A percentile compares a stretch with the other conserved stretches of the same genome.
Conservation (phyloP, 2,329 filamentous ascomycete genomes). For the Colletotrichum tofieldiae region DNA sequence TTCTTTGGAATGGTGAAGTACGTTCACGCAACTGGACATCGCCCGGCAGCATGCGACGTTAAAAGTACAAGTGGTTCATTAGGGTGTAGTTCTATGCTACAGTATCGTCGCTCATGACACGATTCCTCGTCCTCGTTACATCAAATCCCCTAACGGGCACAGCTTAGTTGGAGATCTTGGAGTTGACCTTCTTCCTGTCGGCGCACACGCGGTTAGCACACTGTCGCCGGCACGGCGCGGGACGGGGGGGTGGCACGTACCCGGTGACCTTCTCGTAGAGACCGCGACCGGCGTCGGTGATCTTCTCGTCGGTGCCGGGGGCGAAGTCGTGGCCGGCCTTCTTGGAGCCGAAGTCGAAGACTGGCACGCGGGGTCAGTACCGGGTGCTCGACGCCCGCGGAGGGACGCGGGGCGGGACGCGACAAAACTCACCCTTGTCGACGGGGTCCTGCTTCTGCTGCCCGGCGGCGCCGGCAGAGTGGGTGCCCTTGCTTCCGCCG, state of each 20-base stretch:
- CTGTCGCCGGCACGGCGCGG: too few relatives aligned
- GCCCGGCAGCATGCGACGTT: too few relatives aligned
- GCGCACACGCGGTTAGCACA: not conserved
- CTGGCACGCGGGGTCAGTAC: conserved; percentile 40
- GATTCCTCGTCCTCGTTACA: not conserved
- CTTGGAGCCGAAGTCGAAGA: conserved; percentile 50
- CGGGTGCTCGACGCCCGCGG: not conserved
- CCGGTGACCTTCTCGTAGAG: conserved; percentile 56
- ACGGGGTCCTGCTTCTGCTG: conserved; percentile 53
- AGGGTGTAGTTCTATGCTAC: not conserved
- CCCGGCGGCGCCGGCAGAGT: conserved; percentile 16
- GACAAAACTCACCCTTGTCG: conserved; percentile 54
- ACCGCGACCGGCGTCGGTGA: conserved; percentile 54
- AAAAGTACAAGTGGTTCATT: not conserved
- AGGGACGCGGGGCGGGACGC: too few relatives aligned
- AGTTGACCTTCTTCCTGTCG: conserved; percentile 48
- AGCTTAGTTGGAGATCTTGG: conserved; percentile 56
- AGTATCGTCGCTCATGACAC: not conserved
- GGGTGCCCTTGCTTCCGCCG: conserved; percentile 11
- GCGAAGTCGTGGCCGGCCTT: conserved; percentile 55
- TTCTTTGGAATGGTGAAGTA: too few relatives aligned
- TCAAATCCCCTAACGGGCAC: not conserved
- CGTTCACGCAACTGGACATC: too few relatives aligned
- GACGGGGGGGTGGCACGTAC: conserved; percentile 48
- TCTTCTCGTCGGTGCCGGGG: conserved; percentile 56